Evolutionary conservation across 2,329 filamentous ascomycete species (phyloP), one percentile per base, ranked within the genome.

Genomic region (Botrytis aclada): DNA sequence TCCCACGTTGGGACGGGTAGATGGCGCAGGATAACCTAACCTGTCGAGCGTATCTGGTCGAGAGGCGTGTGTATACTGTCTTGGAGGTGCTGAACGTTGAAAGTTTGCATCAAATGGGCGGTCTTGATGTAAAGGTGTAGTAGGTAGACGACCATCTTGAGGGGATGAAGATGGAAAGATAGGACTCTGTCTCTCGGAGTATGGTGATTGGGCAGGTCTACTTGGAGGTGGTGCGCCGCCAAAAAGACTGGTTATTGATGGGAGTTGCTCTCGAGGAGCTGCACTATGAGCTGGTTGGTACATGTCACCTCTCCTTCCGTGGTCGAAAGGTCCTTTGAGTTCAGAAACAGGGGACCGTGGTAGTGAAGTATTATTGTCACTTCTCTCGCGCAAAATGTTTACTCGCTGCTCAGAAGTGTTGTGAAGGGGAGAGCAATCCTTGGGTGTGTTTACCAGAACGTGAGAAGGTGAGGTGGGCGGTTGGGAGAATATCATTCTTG

Each of bases 211-310:
- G 63, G 76, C 72, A 37, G 77, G 76, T 60, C 75, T 74, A 51
- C 43, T 73, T 71, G 72, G 76, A 62, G 75, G 75, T 70, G 75
- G 51, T 63, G 75, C 63, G 37, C 78, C 75, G 25, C 74, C 78
- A 77, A 81, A 80, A 12, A 81, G 64, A 73, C 80, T 81, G 70
- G 78, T 81, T 60, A 81, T 70, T 22, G 80, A 77, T 61, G 80
- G 80, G 5, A 81, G 75, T 39, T 77, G 77, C 74, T 81, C 80
- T 76, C 80, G 75, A 39, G 75, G 69, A 54, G 60, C 45, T 10
- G 66, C 60, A 47, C 79, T 74, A 71, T 75, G 75, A 12, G 69
- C 74, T 62, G 69, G 73, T 61, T 74, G 75, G 74, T 79, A 78
- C 75, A 79, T 77, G 8, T 79, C 75, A 73, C 66, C 76, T 58